These are phyloP conservation scores for Clonostachys sp. DNA, from an alignment of 2,329 filamentous ascomycete species.

Conservation along the genomic window DNA sequence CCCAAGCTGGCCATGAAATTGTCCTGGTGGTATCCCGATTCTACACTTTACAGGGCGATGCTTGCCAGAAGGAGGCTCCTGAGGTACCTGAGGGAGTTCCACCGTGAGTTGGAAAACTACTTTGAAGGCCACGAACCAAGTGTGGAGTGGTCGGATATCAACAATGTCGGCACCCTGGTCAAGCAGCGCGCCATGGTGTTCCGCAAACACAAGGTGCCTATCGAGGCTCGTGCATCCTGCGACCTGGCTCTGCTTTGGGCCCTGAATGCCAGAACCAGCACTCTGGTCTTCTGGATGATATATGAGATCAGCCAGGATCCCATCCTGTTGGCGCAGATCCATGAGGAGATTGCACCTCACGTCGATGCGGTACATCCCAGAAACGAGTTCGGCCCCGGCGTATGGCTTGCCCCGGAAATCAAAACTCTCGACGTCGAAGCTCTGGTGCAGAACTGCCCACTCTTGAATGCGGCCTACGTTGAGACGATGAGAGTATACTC, in stretches of 20 bases:
- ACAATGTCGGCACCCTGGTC: conserved; percentile 25
- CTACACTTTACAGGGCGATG: conserved; percentile 21
- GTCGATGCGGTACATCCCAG: conserved; percentile 22
- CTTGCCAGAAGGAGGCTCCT: conserved; percentile 19
- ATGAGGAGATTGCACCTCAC: conserved; percentile 27
- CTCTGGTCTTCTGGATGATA: conserved; percentile 32
- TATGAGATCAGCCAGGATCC: conserved; percentile 31
- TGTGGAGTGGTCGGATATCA: conserved; percentile 26
- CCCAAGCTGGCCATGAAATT: conserved; percentile 19
- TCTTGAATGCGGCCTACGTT: conserved; percentile 30
- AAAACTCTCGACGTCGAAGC: conserved; percentile 27
- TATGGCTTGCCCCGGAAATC: conserved; percentile 25
- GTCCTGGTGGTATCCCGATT: conserved; percentile 24
- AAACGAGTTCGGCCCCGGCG: conserved; percentile 26
- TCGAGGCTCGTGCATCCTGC: conserved; percentile 21
- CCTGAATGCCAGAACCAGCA: conserved; percentile 29
- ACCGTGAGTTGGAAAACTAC: conserved; percentile 25
- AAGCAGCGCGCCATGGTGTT: conserved; percentile 20
- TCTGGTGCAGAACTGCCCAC: conserved; percentile 25
- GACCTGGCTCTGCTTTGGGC: conserved; percentile 30
- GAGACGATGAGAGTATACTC: conserved; percentile 34
- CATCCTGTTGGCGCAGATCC: conserved; percentile 27
- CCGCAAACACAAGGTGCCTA: conserved; percentile 17
- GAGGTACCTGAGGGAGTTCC: conserved; percentile 21
- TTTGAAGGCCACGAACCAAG: conserved; percentile 21